Base-by-base conservation (phyloP, 352 stramenopile species). In the Plasmopara muralis region DNA sequence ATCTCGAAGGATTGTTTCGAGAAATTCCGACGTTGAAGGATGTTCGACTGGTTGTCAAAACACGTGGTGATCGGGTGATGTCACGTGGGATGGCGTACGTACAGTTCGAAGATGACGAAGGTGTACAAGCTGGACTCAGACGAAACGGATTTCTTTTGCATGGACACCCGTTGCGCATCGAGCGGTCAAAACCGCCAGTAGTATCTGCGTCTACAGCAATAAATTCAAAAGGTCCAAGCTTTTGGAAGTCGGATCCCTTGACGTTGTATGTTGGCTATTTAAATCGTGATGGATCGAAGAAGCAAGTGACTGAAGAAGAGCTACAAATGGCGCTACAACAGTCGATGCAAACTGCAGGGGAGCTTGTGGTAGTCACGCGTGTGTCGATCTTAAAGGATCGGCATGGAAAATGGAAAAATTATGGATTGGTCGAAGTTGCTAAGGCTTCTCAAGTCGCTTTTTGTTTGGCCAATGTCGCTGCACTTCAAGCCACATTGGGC, bases 81-180 rank as follows among this genome's bases (percentile, higher is more conserved):
- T 86, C 79, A 12, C 70, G 79, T 42, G 79, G 79, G 10, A 87
- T 89, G 73, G 79, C 79, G 30, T 89, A 89, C 48, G 73, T 87
- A 5, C 70, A 87, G 47, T 86, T 86, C 46, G 40, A 53, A 0
- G 61, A 84, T 38, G 74, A 78, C 7, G 34, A 43, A 7, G 77
- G 74, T 6, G 70, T 83, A 1, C 41, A 57, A 14, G 48, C 52
- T 8, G 76, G 64, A 13, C 56, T 87, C 1, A 52, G 45, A 18
- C 47, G 54, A 10, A 40, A 84, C 37, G 72, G 72, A 1, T 39
- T 25, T 1, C 12, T 74, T 4, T 43, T 86, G 0, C 58, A 78
- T 7, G 65, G 69, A 0, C 68, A 80, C 15, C 42, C 61, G 10
- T 47, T 89, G 18, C 73, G 70, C 53, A 66, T 89, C 0, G 63